Evolutionary conservation across 176 grass and related monocot genomes (phyloP), one percentile per base, ranked within the genome.

Genomic region (Eleusine indica): DNA sequence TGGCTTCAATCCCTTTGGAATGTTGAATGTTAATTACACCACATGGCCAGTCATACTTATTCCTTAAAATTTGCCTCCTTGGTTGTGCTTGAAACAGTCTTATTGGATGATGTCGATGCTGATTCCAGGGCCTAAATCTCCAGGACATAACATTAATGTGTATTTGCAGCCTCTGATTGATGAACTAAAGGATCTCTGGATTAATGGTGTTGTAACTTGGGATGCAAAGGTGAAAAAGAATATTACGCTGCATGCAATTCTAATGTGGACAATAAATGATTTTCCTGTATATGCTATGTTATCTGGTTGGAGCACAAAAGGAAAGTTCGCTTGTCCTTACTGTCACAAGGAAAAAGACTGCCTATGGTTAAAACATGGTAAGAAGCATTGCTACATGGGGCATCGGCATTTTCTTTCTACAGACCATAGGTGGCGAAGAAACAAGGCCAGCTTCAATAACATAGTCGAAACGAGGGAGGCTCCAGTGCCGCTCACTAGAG

Each of bases 251-350:
- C 38, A 9, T 42, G 53, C 51, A 61, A 21, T 56, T 58, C 42
- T 76, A 0, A 3, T 76, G 4, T 62, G 54, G 54, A 61, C 74
- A 38, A 76, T 61, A 22, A 76, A 58, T 5, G 74, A 76, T 21
- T 76, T 42, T 22, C 37, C 19, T 25, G 54, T 19, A 15, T 76
- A 61, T 39, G 54, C 4, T n/a, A 76, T 76, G 74, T 35, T 76
- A n/a, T 42, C 19, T 28, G 37, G 32, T 76, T 76, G 74, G 74
- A 76, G 74, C 54, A 76, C 74, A 16, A 76, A 60, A 76, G 74
- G 53, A 32, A 76, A 60, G 19, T 35, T 76, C 6, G 52, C 74
- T 41, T 76, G 74, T 15, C 35, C 35, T 4, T 60, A 76, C 38
- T 76, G 19, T 18, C 74, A 76, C 19, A 60, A 14, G 21, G 13